Percentiles rank a stretch among this genome's conserved stretches.
These are phyloP conservation scores for Hymenoscyphus scutula DNA, from an alignment of 2,329 filamentous ascomycete genomes.

Conservation along the genomic window DNA sequence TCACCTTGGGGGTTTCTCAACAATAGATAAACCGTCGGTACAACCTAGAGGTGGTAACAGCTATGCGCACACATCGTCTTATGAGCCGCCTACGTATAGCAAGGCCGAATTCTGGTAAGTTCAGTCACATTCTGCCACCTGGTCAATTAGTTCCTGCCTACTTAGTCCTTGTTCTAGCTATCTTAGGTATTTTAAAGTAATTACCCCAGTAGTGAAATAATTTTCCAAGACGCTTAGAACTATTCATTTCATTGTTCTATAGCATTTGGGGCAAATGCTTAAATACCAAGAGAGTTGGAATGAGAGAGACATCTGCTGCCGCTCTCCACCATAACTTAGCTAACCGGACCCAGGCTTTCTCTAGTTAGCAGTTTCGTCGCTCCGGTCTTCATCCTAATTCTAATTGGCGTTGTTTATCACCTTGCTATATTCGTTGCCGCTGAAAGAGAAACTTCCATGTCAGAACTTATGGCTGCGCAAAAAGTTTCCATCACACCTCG, in stretches of 20 bases:
- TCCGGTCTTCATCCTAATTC: constrained; percentile 30
- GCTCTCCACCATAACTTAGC: neutral
- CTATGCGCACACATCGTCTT: constrained; percentile 15
- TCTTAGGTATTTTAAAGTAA: too few relatives aligned
- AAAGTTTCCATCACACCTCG: constrained; percentile 28
- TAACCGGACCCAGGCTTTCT: constrained; percentile 18
- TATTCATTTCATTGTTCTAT: too few relatives aligned
- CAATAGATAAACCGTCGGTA: constrained; percentile 20
- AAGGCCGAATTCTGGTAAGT: constrained; percentile 11
- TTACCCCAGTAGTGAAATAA: too few relatives aligned
- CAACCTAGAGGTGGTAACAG: constrained; percentile 21
- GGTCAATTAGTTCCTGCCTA: too few relatives aligned
- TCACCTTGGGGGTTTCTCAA: constrained; percentile 23
- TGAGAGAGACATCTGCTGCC: too few relatives aligned
- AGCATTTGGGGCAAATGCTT: too few relatives aligned
- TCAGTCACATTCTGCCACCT: neutral
- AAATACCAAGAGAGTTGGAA: too few relatives aligned
- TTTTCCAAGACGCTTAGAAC: too few relatives aligned
- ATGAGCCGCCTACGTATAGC: neutral
- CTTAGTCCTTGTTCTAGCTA: too few relatives aligned
- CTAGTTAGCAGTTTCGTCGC: constrained; percentile 22
- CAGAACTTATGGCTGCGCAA: constrained; percentile 31
- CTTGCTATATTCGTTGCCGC: constrained; percentile 29
- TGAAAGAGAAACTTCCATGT: constrained; percentile 28
- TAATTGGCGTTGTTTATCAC: constrained; percentile 32